Evolutionary conservation across 768 basidiomycete species (phyloP), one percentile per base, ranked within the genome.

Genomic region (Cystofilobasidium macerans): DNA sequence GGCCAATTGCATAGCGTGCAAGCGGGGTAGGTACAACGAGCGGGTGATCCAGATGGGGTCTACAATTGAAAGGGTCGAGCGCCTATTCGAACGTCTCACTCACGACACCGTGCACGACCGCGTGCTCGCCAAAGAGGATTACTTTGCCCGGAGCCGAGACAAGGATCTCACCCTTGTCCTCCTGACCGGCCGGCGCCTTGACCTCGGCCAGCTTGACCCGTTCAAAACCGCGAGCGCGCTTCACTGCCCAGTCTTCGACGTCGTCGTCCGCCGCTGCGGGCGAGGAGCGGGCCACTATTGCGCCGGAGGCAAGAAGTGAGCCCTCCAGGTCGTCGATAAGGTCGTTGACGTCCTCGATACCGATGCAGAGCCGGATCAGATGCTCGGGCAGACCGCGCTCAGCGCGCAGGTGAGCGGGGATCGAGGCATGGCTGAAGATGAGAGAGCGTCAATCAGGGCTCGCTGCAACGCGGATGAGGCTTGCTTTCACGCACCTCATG

Each of bases 341-440:
- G 78, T 99, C 95, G 35, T 83, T 80, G 0, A 89, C 81, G 76
- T 99, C 95, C 77, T 99, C 95, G 69, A 99, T 98, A 62, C 95
- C 95, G 70, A 98, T 93, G 72, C 95, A 99, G 53, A 99, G 82
- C 54, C 95, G 88, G 71, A 99, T 98, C 59, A 99, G 83, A 76
- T 99, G 89, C 76, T 99, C 95, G n/a, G 95, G 95, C 22, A 99
- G 81, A 48, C 94, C 94, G 64, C 95, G 88, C 45, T 85, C 91
- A n/a, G 89, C 90, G 36, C 95, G 86, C n/a, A 85, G 85, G 11
- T 89, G 88, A 28, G 95, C 85, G 72, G 97, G 93, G 70, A 99
- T 99, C 43, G 95, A 98, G 28, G 95, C 92, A 75, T 99, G 95
- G 22, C 94, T 94, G 42, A 20, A 33, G 13, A 42, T 53, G 16